Base-by-base conservation (phyloP, 257 asterid species). In the Solanum pinnatisectum region DNA sequence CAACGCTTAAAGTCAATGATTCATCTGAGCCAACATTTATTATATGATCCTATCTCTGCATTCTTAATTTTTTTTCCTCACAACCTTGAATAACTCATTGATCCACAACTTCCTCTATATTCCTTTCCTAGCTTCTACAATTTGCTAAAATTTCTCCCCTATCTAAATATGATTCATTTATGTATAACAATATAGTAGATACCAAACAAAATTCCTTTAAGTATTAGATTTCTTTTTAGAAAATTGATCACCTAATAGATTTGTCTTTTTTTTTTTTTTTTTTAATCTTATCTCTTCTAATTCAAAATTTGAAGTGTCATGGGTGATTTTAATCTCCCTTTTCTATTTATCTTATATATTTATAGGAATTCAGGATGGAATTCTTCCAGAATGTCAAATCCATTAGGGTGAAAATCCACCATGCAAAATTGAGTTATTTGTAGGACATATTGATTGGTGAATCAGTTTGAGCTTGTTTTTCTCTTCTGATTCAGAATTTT, bases 331-430 rank as follows among this genome's bases (percentile, higher is more conserved):
- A 70, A 70, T 14, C 11, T 42, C 12, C 4, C 8, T 13, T 12
- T 79, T 14, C 15, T 25, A 11, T 20, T 40, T 79, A 5, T 42
- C 35, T 44, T 44, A 3, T 44, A 44, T 11, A 44, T 56, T 86
- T 72, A n/a, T 92, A 94, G 95, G 89, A 82, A 42, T 87, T 96
- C 12, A 94, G 93, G 44, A 94, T 96, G 97, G 96, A 95, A 5
- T 91, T 96, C 88, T 94, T 96, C 95, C 78, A 71, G 77, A 92
- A 88, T 23, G 98, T 97, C 8, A 93, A 91, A 90, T 84, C 92
- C 40, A 92, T 96, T 59, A 84, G 97, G 91, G 92, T 94, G n/a
- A 93, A 86, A 83, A 92, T 96, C 94, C 91, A 92, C 87, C 98
- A 94, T 90, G 92, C 93, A 85, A 96, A 96, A 86, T 0, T 96